Conservation (phyloP, 805 yeast genomes). For the Yarrowia bubula region DNA sequence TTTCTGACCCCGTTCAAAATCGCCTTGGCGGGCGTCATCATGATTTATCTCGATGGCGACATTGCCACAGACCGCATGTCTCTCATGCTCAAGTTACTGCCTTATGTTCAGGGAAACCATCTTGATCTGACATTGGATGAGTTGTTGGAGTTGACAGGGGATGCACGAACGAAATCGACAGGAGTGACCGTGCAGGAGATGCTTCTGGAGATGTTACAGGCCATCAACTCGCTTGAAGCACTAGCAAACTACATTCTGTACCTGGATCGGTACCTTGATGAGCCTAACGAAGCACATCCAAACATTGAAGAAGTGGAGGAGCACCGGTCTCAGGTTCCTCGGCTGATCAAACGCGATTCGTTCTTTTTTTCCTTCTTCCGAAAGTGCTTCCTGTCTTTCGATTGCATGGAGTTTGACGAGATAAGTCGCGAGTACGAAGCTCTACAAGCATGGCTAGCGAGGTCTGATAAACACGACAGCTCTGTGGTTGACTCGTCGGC, state of each 20-base stretch:
- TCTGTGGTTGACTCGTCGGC: background rate
- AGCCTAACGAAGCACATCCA: slow-evolving; percentile 17
- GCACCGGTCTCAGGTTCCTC: background rate
- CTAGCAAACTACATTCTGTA: slow-evolving; percentile 29
- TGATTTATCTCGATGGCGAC: slow-evolving; percentile 31
- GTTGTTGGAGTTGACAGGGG: background rate
- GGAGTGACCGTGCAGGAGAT: background rate
- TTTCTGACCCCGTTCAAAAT: slow-evolving; percentile 35
- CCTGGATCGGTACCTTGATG: slow-evolving; percentile 28
- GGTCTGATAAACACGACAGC: background rate
- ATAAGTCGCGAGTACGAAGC: slow-evolving; percentile 27
- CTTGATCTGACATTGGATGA: background rate
- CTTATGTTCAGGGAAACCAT: slow-evolving; percentile 12
- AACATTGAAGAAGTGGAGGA: background rate
- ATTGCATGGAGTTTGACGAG: slow-evolving; percentile 47
- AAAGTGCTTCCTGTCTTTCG: slow-evolving; percentile 36
- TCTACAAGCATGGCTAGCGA: background rate
- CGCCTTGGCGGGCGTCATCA: slow-evolving; percentile 31
- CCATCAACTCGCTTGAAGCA: slow-evolving; percentile 28
- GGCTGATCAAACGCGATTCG: slow-evolving; percentile 13
- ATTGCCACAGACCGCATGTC: slow-evolving; percentile 28
- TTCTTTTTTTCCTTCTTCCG: slow-evolving; percentile 28
- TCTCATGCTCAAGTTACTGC: slow-evolving; percentile 35
- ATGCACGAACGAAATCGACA: background rate
- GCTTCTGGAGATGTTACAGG: slow-evolving; percentile 28